Evolutionary conservation across 805 yeast genomes (phyloP).

Genomic region (Wickerhamomyces queroliae): DNA sequence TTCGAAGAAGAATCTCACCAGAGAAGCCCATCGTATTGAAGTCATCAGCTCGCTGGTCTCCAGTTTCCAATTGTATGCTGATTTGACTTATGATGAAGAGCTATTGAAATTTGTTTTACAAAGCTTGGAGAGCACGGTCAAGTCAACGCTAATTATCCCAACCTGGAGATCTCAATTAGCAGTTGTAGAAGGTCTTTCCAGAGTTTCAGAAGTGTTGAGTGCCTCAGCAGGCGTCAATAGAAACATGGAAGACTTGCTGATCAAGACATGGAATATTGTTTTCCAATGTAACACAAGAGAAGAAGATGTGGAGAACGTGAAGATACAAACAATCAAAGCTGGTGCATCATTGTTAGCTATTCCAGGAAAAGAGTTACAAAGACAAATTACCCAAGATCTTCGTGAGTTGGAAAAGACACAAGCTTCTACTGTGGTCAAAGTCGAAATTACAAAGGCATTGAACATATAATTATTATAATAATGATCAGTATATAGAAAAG

Average conservation of each 20-base stretch:
- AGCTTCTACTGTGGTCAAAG: slow-evolving; percentile 40
- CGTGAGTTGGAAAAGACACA: slow-evolving; percentile 27
- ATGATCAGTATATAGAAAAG: background rate
- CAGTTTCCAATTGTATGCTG: slow-evolving; percentile 23
- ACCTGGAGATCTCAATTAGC: slow-evolving; percentile 61
- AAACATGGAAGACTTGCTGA: slow-evolving; percentile 6
- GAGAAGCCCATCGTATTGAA: slow-evolving; percentile 41
- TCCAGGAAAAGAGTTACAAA: slow-evolving; percentile 8
- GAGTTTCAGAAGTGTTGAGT: slow-evolving; percentile 12
- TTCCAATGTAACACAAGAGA: slow-evolving; percentile 27
- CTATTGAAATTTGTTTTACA: slow-evolving; percentile 25
- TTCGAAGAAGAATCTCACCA: slow-evolving; percentile 34
- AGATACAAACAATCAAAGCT: slow-evolving; percentile 41
- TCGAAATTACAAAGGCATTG: slow-evolving; percentile 22
- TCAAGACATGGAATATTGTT: slow-evolving; percentile 19
- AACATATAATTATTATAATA: background rate
- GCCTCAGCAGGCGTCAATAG: slow-evolving; percentile 4
- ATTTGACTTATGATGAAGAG: slow-evolving; percentile 13
- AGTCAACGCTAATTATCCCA: slow-evolving; percentile 22
- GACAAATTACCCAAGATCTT: slow-evolving; percentile 20
- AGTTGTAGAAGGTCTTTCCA: slow-evolving; percentile 34
- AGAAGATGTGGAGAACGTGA: slow-evolving; percentile 52
- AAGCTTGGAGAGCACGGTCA: slow-evolving; percentile 22
- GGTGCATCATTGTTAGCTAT: slow-evolving; percentile 22
- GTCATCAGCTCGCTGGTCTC: slow-evolving; percentile 31